Evolutionary conservation across 2,329 filamentous ascomycete genomes (phyloP), one percentile per base, ranked within the genome.

Genomic region (Hypomyces rosellus): DNA sequence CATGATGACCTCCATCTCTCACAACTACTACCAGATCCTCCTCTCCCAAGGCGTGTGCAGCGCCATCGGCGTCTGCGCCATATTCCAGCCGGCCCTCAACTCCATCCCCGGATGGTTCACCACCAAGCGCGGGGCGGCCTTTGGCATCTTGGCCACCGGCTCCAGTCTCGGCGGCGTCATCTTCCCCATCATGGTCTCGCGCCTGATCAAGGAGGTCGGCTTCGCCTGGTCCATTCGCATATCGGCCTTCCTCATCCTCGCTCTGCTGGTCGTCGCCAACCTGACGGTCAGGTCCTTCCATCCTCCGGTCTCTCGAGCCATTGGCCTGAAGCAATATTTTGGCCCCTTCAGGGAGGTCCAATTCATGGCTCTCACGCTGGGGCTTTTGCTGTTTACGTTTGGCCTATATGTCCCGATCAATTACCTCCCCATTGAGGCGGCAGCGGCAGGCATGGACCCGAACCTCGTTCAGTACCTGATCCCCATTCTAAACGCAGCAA

Each of bases 1-100:
- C 5, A 84, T 86, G 78, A 83, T 85, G 80, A 72, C 78, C 0
- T 77, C 72, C 7, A 63, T 85, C 7, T 59, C 60, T n/a, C 65
- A 54, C 0, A 49, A 70, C 39, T 73, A 72, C 57, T 72, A 67
- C 45, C 69, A 73, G 41, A 63, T 73, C 47, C 59, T 73, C 9
- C 57, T 74, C 1, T 56, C 68, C 1, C 71, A 73, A 48, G 65
- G 66, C 4, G 58, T 72, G 0, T 69, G 62, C 48, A 67, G 64
- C 1, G 65, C 66, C 8, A 60, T 73, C 18, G 68, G 69, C 13
- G 64, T 65, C 8, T 59, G 63, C 0, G 62, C 63, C 15, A 61
- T 70, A 40, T 67, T 68, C 22, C 61, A 66, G 42, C 64, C 16
- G 14, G 65, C 63, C 13, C 52, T 70, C 15, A 65, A 56, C 25